Evolutionary conservation across 2,329 filamentous ascomycete species (phyloP).

Genomic region (Fusarium nodosum): DNA sequence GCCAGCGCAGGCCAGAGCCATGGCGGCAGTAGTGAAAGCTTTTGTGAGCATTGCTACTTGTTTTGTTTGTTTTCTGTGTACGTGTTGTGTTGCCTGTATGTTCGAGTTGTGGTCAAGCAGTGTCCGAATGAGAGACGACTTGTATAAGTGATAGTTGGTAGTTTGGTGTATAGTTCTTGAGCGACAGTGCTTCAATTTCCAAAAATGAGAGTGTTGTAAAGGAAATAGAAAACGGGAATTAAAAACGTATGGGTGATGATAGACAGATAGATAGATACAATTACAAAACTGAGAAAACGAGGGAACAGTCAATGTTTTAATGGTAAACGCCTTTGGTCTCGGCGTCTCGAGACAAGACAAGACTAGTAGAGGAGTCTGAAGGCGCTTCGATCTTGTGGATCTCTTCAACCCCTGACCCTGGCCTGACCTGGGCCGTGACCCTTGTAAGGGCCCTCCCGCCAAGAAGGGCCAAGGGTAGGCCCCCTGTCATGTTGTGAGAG

Average conservation of each 20-base stretch:
- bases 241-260: constrained; percentile 23
- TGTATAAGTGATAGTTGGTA: constrained; percentile 19
- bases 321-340: constrained; percentile 25
- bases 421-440: constrained; percentile 7
- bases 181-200: constrained; percentile 25
- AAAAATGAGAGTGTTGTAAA: constrained; percentile 18
- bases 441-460: constrained; percentile 19
- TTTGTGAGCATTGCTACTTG: constrained; percentile 59
- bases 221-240: constrained; percentile 38
- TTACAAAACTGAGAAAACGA: constrained; percentile 11
- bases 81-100: constrained; percentile 4
- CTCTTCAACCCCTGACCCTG: constrained; percentile 38
- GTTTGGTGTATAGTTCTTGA: constrained; percentile 21
- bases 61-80: constrained; percentile 5
- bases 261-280: constrained; percentile 8
- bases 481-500: constrained; percentile 18
- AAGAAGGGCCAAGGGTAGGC: constrained; percentile 33
- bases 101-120: constrained; percentile 28
- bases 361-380: constrained; percentile 10
- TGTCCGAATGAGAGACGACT: constrained; percentile 36
- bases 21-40: constrained; percentile 59
- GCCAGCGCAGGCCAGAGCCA: constrained; percentile 64
- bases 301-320: constrained; percentile 42
- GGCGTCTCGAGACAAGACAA: constrained; percentile 24
- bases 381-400: constrained; percentile 44